Evolutionary conservation across 1,139 yeast species (phyloP), one percentile per base, ranked within the genome.

Genomic region (Candida sp.): DNA sequence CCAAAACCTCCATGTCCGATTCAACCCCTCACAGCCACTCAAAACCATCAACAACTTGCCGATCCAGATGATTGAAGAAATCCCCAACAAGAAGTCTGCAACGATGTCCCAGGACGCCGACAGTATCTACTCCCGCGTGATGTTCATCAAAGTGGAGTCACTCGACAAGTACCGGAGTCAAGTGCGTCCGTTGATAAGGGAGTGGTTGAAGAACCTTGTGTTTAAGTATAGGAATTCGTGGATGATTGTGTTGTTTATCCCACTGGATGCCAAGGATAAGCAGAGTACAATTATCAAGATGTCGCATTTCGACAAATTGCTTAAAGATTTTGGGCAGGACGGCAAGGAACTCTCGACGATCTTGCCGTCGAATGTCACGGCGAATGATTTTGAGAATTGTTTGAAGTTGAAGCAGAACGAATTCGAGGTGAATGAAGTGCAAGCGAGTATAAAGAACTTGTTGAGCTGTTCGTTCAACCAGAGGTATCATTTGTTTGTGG

Each of bases 1-100:
- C 38, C 81, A 85, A 3, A 89, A 89, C 54, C 72, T 94, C 33
- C 96, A 91, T 65, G 91, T 97, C 96, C 85, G 84, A 59, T 75
- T 83, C 44, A 69, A 79, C 33, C 68, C 78, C 12, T 73, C 84
- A 9, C 75, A 78, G 44, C 84, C 88, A 3, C 68, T 89, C 37
- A 81, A 90, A 55, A 85, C 96, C 2, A 86, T 94, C 26, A 84
- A 88, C 3, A 66, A 70, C 32, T 70, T 94, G 7, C 84, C 86
- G 1, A 78, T 91, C 4, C 67, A 74, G 9, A 73, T 90, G 33
- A 70, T 77, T 5, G 90, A 87, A 56, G 96, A 90, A 59, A 79
- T 81, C 0, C 82, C 88, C 50, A 66, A 72, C 25, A 38, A 38
- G 58, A 55, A 50, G 46, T 7, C 37, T n/a, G n/a, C n/a, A n/a